Conservation (phyloP, 805 yeast species). For the Saccharomycopsis fibuligera region DNA sequence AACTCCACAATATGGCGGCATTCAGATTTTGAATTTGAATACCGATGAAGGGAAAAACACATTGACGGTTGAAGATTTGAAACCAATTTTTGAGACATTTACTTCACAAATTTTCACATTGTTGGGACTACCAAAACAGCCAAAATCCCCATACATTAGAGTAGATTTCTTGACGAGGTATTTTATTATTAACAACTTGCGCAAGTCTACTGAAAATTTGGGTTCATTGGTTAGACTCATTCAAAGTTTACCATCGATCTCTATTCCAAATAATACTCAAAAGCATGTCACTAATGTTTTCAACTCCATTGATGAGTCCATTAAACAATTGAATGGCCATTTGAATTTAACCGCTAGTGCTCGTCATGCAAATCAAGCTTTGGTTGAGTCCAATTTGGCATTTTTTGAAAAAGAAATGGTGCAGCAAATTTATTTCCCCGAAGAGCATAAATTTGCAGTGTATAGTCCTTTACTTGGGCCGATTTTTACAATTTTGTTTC, state of each 20-base stretch:
- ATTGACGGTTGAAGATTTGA: conserved; percentile 40
- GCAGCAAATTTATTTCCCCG: conserved; percentile 90
- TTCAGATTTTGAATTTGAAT: conserved; percentile 41
- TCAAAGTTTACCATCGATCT: conserved; percentile 64
- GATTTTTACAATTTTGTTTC: conserved; percentile 51
- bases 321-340: conserved; percentile 26
- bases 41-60: conserved; percentile 24
- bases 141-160: conserved; percentile 55
- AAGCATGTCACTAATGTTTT: conserved; percentile 50
- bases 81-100: conserved; percentile 59
- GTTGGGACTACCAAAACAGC: conserved; percentile 58
- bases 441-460: conserved; percentile 91
- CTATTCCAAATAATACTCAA: conserved; percentile 72
- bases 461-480: conserved; percentile 91
- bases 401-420: conserved; percentile 94
- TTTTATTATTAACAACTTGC: conserved; percentile 51
- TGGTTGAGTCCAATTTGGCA: conserved; percentile 58
- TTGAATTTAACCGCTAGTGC: conserved; percentile 37
- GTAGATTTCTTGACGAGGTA: conserved; percentile 61
- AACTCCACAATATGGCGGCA: conserved; percentile 91
- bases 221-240: conserved; percentile 67
- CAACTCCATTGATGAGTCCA: conserved; percentile 33
- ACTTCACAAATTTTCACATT: conserved; percentile 68
- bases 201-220: conserved; percentile 60
- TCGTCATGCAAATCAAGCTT: conserved; percentile 43